Evolutionary conservation across 768 basidiomycete species (phyloP), one percentile per base, ranked within the genome.

Genomic region (Agaricus subrufescens): DNA sequence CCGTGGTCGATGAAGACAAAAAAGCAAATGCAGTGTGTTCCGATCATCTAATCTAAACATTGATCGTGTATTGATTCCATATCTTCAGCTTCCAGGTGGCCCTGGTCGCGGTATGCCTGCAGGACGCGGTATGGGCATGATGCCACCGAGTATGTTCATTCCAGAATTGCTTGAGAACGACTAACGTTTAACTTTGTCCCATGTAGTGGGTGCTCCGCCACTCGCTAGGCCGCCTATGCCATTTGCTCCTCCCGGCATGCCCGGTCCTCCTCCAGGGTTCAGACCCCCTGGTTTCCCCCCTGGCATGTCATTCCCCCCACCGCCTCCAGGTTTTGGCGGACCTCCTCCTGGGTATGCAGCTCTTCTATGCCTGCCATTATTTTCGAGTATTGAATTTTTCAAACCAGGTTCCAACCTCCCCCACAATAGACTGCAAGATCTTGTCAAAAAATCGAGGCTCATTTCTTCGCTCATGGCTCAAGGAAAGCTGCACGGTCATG

Each of bases 41-140:
- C 57, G 37, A 37, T 39, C 19, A 45, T 29, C 54, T 27, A 44
- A 38, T 56, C 56, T n/a, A 29, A 48, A 52, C 53, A 51, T 27
- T 45, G 52, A 37, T 51, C 48, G 31, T 30, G 27, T 57, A 34
- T 56, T 53, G 50, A 45, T 52, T 30, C 54, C 62, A 59, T 68
- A 46, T 59, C 55, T 37, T 40, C 63, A 94, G 91, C 80, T 94
- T 60, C 85, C 90, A 62, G 79, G 81, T 59, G 96, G 96, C 51
- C 93, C 96, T 67, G 96, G 96, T 60, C 85, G 92, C 59, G 96
- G 95, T 63, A 87, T 94, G 79, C 93, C 95, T 68, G 96, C 95
- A 42, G 95, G 96, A 62, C 87, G 96, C 63, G 96, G 96, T 56
- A 96, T 98, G 85, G 92, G 93, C 54, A 94, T 92, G 89, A 85